Percentiles rank a stretch among this genome's conserved stretches.
Evolutionary conservation across 352 stramenopile genomes (phyloP).

Genomic region (Stephanocyclus meneghinianus): DNA sequence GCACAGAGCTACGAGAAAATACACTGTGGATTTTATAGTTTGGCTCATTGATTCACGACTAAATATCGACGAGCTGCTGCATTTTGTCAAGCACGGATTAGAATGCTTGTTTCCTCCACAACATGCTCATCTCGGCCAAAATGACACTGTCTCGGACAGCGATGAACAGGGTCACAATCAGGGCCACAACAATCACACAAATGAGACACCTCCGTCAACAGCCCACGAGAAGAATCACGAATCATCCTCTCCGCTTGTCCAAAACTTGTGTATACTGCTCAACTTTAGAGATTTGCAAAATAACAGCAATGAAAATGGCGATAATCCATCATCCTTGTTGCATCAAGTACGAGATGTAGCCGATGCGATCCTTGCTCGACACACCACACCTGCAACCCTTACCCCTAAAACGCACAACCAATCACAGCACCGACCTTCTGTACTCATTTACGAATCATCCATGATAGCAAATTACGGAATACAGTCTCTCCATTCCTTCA

Average conservation of each 20-base stretch:
- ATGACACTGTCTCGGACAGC: not conserved
- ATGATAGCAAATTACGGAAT: slow-evolving; percentile 55
- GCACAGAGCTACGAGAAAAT: slow-evolving; percentile 29
- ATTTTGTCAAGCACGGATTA: slow-evolving; percentile 40
- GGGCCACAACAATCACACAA: not conserved
- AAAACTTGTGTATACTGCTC: slow-evolving; percentile 50
- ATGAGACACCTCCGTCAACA: slow-evolving; percentile 1
- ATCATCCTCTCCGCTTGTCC: slow-evolving; percentile 1
- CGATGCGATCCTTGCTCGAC: slow-evolving; percentile 18
- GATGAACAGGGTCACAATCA: not conserved
- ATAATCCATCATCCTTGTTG: slow-evolving; percentile 14
- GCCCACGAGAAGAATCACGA: not conserved
- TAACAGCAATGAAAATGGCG: slow-evolving; percentile 3
- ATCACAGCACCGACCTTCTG: slow-evolving; percentile 15
- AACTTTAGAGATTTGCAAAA: slow-evolving; percentile 50
- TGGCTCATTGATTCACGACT: slow-evolving; percentile 46
- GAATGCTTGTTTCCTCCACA: slow-evolving; percentile 35
- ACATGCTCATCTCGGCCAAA: not conserved
- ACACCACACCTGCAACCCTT: slow-evolving; percentile 15
- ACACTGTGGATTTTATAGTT: slow-evolving; percentile 40
- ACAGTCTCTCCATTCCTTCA: slow-evolving; percentile 50
- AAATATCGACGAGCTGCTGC: slow-evolving; percentile 26
- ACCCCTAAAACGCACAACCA: not conserved
- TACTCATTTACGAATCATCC: slow-evolving; percentile 55
- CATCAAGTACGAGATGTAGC: slow-evolving; percentile 13